A percentile compares a stretch with the other conserved stretches of the same genome.
These are phyloP conservation scores for Acanthamoeba castellanii DNA, from an alignment of 208 protist genomes.

Conservation along the genomic window DNA sequence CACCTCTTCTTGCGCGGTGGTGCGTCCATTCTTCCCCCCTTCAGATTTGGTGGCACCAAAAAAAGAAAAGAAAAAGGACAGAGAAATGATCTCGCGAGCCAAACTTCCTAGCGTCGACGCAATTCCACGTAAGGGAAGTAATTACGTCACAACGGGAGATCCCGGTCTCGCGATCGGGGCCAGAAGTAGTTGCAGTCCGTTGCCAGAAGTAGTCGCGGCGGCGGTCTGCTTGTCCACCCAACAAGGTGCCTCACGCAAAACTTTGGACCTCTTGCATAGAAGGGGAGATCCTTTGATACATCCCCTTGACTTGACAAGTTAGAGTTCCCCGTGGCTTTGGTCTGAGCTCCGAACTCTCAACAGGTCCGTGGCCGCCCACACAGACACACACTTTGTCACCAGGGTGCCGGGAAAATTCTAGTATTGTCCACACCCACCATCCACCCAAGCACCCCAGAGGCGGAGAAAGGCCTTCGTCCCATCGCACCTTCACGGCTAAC, in stretches of 20 bases:
- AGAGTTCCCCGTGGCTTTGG: too few relatives aligned
- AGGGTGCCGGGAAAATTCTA: background rate
- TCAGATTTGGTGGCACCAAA: background rate
- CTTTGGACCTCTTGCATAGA: too few relatives aligned
- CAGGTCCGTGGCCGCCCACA: background rate
- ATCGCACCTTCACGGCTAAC: background rate
- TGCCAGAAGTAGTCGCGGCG: too few relatives aligned
- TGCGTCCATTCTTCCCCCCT: background rate
- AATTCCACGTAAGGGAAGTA: background rate
- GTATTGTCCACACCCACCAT: background rate
- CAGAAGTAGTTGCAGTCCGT: background rate
- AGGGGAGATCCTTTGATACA: too few relatives aligned
- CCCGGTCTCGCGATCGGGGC: too few relatives aligned
- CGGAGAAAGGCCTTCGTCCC: background rate
- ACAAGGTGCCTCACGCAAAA: too few relatives aligned
- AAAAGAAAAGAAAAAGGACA: background rate
- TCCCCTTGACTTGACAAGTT: too few relatives aligned
- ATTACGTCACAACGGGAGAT: background rate
- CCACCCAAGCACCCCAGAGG: background rate
- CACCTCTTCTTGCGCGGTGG: conserved; percentile 6
- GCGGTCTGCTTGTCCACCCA: too few relatives aligned
- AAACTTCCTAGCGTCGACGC: too few relatives aligned
- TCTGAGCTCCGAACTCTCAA: background rate
- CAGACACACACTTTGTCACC: background rate
- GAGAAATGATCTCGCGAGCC: too few relatives aligned